These are phyloP conservation scores for Aspergillus fijiensis DNA, from an alignment of 2,329 filamentous ascomycete species.

Conservation along the genomic window DNA sequence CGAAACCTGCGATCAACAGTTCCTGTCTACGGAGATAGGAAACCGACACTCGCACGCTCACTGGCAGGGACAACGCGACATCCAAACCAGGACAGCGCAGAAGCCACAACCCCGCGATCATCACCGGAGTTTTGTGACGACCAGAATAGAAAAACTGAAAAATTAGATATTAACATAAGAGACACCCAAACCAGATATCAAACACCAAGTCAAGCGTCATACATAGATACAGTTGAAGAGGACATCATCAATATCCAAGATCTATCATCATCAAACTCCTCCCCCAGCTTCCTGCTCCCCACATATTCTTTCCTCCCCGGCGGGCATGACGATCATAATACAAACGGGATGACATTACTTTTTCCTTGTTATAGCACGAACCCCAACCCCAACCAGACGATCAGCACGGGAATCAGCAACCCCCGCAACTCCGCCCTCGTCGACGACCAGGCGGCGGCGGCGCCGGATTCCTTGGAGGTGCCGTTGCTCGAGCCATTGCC, in stretches of 20 bases:
- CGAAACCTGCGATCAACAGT: neutral
- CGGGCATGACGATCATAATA: neutral
- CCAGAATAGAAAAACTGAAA: neutral
- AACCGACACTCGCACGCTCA: neutral
- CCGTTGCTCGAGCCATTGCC: neutral
- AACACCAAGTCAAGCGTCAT: neutral
- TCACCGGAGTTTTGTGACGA: too few relatives aligned
- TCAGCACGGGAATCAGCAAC: neutral
- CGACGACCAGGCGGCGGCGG: neutral
- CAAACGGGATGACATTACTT: neutral
- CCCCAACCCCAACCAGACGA: neutral
- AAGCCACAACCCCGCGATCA: too few relatives aligned
- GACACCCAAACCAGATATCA: neutral
- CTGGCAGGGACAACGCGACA: neutral
- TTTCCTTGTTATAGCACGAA: neutral
- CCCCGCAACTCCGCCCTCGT: neutral
- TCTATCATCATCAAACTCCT: neutral
- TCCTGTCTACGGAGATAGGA: neutral
- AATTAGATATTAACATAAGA: neutral
- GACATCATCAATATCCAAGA: neutral
- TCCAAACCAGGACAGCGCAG: neutral
- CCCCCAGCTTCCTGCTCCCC: too few relatives aligned
- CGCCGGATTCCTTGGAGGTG: neutral
- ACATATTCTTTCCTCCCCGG: neutral
- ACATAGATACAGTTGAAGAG: neutral